Conservation (phyloP, 2,329 filamentous ascomycete species). For the Cytospora leucostoma region DNA sequence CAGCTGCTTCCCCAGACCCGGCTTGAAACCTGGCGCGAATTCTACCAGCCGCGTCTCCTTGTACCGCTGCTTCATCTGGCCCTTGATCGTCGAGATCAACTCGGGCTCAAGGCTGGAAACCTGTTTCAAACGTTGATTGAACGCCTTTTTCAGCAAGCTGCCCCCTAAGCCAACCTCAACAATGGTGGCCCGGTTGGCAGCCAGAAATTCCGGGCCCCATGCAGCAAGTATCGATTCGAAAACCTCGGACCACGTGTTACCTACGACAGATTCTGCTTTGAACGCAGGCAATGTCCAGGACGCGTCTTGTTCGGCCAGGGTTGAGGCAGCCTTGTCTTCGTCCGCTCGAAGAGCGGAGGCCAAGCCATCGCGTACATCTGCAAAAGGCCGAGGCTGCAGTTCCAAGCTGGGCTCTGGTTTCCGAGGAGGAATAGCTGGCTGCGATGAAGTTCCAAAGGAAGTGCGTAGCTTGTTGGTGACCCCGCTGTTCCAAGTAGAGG, state of each 20-base stretch:
- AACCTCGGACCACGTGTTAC: slow-evolving; percentile 23
- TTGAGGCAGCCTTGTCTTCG: background rate
- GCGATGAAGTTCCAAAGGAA: slow-evolving; percentile 22
- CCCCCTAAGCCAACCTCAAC: slow-evolving; percentile 17
- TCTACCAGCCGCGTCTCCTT: slow-evolving; percentile 12
- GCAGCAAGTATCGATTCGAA: slow-evolving; percentile 19
- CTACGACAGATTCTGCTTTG: slow-evolving; percentile 19
- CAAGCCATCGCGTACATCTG: slow-evolving; percentile 13
- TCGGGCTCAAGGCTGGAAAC: background rate
- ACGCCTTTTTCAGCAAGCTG: slow-evolving; percentile 4
- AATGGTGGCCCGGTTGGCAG: slow-evolving; percentile 14
- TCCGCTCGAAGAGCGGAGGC: slow-evolving; percentile 11
- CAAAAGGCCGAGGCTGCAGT: background rate
- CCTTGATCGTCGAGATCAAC: background rate
- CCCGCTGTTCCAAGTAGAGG: slow-evolving; percentile 35
- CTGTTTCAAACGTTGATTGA: background rate
- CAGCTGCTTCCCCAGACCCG: background rate
- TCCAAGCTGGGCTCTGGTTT: background rate
- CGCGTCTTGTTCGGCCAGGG: slow-evolving; percentile 1
- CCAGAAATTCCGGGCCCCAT: slow-evolving; percentile 22
- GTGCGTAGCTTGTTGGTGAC: slow-evolving; percentile 29
- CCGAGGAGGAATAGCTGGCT: background rate
- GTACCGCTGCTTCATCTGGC: slow-evolving; percentile 2
- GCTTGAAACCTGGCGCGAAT: slow-evolving; percentile 12
- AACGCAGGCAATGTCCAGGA: slow-evolving; percentile 16